These are phyloP conservation scores for Russula olivacea DNA, from an alignment of 768 basidiomycete species.

Conservation along the genomic window DNA sequence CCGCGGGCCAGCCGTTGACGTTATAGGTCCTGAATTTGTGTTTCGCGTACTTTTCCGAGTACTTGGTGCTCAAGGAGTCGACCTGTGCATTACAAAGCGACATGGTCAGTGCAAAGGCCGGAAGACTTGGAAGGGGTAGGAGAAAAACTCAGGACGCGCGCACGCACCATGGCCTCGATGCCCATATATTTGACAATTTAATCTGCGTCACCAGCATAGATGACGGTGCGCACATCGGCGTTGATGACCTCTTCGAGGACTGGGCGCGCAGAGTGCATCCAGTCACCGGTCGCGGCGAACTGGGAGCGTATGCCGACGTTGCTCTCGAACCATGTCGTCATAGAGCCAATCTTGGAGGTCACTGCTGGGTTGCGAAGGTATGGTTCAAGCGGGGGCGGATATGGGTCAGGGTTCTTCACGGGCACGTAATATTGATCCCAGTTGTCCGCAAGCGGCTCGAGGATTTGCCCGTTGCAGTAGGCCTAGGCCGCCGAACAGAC, in stretches of 20 bases:
- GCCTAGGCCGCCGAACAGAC: conserved; percentile 40
- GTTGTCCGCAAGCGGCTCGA: conserved; percentile 31
- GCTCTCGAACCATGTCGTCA: conserved; percentile 40
- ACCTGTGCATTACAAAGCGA: conserved; percentile 32
- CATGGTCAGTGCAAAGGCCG: neutral
- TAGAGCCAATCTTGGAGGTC: conserved; percentile 39
- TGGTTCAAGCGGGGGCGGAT: conserved; percentile 40
- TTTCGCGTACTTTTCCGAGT: conserved; percentile 38
- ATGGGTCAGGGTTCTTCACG: conserved; percentile 42
- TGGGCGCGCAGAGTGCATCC: conserved; percentile 42
- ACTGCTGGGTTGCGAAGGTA: conserved; percentile 31
- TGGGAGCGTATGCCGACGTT: conserved; percentile 38
- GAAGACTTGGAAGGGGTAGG: neutral
- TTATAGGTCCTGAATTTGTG: conserved; percentile 45
- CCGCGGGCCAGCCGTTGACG: conserved; percentile 45
- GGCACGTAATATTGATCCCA: conserved; percentile 50
- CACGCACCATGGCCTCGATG: conserved; percentile 50
- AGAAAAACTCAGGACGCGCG: neutral
- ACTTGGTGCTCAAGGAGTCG: conserved; percentile 42
- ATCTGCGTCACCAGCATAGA: conserved; percentile 58
- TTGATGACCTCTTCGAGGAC: conserved; percentile 52
- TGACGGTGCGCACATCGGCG: conserved; percentile 48
- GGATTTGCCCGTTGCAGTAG: no score
- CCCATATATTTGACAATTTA: conserved; percentile 52
- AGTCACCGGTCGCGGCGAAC: conserved; percentile 49